Evolutionary conservation across 768 basidiomycete genomes (phyloP), one percentile per base, ranked within the genome.

Genomic region (Megacollybia marginata): DNA sequence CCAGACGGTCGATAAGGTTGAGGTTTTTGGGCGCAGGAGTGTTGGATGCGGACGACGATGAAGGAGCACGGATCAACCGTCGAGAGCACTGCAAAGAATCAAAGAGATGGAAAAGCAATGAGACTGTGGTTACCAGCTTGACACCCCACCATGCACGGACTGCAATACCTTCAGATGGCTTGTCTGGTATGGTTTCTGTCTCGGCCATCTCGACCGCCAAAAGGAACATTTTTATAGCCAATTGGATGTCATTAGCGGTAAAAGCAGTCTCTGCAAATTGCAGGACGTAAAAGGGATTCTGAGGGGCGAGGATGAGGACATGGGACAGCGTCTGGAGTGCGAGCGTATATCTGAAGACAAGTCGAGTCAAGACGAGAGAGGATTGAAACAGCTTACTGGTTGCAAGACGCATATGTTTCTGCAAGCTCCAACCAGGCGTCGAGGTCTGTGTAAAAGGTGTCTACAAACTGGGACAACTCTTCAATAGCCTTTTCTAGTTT

Each of bases 381-480:
- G 36, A 48, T 33, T 35, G 44, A 36, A 33, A 42, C 16, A 3
- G 69, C 87, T 47, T 54, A 92, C 89, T 87, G 83, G 55, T 81
- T 79, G 56, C 84, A 82, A 10, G 78, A 73, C 5, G 82, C 70
- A 56, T 95, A 91, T 4, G 90, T 78, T 58, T 88, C 85, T 0
- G 88, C 83, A 19, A 96, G 78, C 62, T 93, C 86, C 15, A 88
- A 66, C 92, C 93, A 95, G 10, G 79, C 91, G 55, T 93, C 90
- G 12, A 85, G 71, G 55, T 96, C 93, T 18, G 82, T 81, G 62
- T 95, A 96, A 61, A 92, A 87, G 0, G 85, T 90, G 58, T 96
- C 92, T 16, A 92, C 75, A 56, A 85, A 83, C 40, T 74, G 69
- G 12, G 78, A 78, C 3, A 95, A 73, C 58, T 92, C 82, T 9